These are phyloP conservation scores for Fusarium nygamai DNA, from an alignment of 2,329 filamentous ascomycete genomes.

Conservation along the genomic window DNA sequence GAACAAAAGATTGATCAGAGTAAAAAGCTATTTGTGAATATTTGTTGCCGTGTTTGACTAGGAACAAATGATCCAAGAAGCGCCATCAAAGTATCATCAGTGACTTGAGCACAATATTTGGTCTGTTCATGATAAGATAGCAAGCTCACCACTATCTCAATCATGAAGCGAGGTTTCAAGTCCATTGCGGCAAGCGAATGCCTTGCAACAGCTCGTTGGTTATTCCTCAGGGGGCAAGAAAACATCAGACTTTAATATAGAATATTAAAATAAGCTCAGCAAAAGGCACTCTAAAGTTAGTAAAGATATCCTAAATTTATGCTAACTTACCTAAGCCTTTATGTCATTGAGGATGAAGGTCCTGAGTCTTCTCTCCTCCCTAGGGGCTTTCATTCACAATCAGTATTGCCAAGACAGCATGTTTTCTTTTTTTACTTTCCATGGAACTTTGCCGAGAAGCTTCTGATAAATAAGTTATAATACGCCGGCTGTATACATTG, in stretches of 20 bases:
- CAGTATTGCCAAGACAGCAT: background rate
- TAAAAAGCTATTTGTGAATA: background rate
- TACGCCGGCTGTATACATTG: too few relatives aligned
- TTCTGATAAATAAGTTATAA: too few relatives aligned
- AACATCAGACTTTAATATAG: background rate
- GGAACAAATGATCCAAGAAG: background rate
- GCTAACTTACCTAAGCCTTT: background rate
- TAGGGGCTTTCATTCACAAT: too few relatives aligned
- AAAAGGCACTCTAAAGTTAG: background rate
- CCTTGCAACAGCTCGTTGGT: background rate
- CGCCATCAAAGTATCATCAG: background rate
- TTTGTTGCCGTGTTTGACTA: background rate
- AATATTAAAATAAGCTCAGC: too few relatives aligned
- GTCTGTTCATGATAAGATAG: too few relatives aligned
- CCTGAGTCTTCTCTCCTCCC: background rate
- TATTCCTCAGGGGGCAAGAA: background rate
- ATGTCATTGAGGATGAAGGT: background rate
- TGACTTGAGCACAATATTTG: background rate
- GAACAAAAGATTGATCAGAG: background rate
- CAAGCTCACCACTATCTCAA: too few relatives aligned
- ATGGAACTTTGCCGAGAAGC: background rate
- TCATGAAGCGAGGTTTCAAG: accelerated
- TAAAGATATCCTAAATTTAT: background rate
- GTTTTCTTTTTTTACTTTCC: background rate
- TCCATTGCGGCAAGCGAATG: accelerated